phyloP scores from a whole-genome alignment of 805 yeast genomes.

The Cyberlindnera maritima region DNA sequence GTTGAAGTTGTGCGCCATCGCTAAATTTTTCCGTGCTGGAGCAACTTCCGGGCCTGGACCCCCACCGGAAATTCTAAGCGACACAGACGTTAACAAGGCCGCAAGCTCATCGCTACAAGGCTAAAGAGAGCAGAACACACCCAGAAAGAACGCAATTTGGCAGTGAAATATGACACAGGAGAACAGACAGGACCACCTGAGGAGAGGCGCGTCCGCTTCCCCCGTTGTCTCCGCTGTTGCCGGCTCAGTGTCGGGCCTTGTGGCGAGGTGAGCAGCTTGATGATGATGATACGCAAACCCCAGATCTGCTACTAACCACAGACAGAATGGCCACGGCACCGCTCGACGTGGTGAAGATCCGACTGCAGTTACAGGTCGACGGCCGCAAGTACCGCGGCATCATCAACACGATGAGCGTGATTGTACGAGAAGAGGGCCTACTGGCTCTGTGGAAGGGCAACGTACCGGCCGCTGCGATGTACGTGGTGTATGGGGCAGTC shows the following conservation, averaged over 20 bases:
- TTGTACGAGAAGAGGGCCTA: conserved; percentile 64
- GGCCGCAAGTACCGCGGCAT: conserved; percentile 35
- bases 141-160: too few relatives aligned
- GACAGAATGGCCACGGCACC: conserved; percentile 67
- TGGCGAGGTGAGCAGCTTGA: conserved; percentile 28
- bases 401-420: conserved; percentile 36
- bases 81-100: too few relatives aligned
- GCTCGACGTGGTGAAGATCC: conserved; percentile 71
- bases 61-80: neutral
- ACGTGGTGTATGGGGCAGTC: conserved; percentile 76
- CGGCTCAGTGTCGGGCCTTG: conserved; percentile 46
- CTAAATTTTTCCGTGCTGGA: neutral
- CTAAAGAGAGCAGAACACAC: neutral
- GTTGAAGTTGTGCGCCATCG: neutral
- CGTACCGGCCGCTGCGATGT: conserved; percentile 85
- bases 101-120: neutral
- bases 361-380: conserved; percentile 58
- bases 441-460: conserved; percentile 94
- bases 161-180: neutral
- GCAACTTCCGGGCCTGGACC: neutral
- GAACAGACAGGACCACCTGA: conserved; percentile 39
- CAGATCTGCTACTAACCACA: neutral
- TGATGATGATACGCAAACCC: too few relatives aligned
- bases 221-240: conserved; percentile 41
- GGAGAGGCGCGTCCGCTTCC: conserved; percentile 41